Conservation (phyloP, 345 rosid genomes). For the Boechera stricta region DNA sequence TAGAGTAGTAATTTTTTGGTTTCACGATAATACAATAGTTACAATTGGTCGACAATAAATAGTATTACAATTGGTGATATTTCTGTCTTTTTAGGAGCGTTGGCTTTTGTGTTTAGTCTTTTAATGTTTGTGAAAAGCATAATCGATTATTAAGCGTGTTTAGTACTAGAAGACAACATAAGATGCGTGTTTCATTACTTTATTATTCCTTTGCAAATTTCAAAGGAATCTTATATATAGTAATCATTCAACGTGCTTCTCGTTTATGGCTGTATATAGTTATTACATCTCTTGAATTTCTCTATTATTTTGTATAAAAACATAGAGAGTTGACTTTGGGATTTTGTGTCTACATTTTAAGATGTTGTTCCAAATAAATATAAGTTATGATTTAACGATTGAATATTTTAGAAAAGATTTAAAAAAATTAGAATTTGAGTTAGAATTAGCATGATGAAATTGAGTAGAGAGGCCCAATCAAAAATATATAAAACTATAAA, state of each 20-base stretch:
- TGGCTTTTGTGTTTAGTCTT: slow-evolving; percentile 13
- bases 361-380: neutral
- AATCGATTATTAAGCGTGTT: slow-evolving; percentile 4
- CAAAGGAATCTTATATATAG: neutral
- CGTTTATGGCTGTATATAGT: neutral
- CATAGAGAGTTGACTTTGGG: too few species aligned
- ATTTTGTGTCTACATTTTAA: neutral
- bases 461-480: neutral
- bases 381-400: too few species aligned
- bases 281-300: neutral
- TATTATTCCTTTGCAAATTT: neutral
- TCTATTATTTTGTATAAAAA: neutral
- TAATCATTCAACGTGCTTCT: neutral
- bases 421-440: neutral
- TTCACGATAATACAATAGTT: too few species aligned
- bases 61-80: too few species aligned
- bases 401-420: neutral
- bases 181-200: neutral
- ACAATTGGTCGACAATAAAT: too few species aligned
- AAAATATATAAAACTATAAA: too few species aligned
- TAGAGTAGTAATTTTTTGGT: too few species aligned
- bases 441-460: neutral
- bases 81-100: neutral
- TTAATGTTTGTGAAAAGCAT: slow-evolving; percentile 27
- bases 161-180: neutral